These are phyloP conservation scores for Puccinellia tenuiflora DNA, from an alignment of 176 grass and related monocot species.

Conservation along the genomic window DNA sequence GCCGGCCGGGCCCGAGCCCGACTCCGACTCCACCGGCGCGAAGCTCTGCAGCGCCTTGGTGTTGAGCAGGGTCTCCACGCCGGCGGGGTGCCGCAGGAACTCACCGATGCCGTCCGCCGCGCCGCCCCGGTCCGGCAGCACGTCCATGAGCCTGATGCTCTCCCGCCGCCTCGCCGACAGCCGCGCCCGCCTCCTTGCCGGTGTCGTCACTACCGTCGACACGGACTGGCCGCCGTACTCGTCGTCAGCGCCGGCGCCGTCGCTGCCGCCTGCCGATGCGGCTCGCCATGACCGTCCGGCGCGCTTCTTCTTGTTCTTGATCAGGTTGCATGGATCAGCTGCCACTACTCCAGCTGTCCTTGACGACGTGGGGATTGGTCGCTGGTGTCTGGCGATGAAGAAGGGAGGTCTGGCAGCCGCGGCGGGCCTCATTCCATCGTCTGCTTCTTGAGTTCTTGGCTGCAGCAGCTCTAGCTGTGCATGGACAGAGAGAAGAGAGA, in stretches of 20 bases:
- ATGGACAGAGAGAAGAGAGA: neutral
- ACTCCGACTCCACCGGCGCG: conserved; percentile 11
- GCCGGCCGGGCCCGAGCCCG: neutral
- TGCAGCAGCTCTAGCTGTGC: conserved; percentile 17
- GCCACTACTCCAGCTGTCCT: neutral
- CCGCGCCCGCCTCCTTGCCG: conserved; percentile 10
- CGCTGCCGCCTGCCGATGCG: neutral
- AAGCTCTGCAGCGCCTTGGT: conserved; percentile 70
- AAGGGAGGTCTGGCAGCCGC: conserved; percentile 5
- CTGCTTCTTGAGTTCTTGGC: neutral
- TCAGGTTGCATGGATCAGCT: neutral
- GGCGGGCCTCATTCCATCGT: conserved; percentile 36
- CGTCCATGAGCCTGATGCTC: conserved; percentile 36
- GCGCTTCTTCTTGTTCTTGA: conserved; percentile 3
- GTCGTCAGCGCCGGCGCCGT: neutral
- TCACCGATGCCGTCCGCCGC: conserved; percentile 29
- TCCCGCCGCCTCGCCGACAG: conserved; percentile 42
- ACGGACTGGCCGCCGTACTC: neutral
- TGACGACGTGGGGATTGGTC: neutral
- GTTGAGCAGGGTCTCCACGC: conserved; percentile 76
- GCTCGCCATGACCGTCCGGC: conserved; percentile 19
- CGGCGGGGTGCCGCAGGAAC: conserved; percentile 62
- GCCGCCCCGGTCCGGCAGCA: neutral
- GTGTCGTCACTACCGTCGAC: neutral
- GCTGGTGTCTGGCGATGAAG: neutral